Evolutionary conservation across 345 rosid genomes (phyloP), one percentile per base, ranked within the genome.

Genomic region (Citrus medica): DNA sequence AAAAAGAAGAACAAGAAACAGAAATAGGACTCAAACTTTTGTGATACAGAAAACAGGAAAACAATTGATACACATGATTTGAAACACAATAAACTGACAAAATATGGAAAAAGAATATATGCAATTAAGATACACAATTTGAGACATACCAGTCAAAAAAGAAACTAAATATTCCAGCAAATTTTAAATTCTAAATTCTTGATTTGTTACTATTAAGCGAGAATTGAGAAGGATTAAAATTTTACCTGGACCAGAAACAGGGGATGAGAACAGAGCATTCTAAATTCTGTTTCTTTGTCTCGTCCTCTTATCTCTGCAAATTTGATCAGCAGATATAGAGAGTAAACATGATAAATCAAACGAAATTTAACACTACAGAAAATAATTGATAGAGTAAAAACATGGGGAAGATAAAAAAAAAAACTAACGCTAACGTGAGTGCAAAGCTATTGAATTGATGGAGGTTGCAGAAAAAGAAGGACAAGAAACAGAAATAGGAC

Each of bases 91-190:
- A 59, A 72, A 56, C 40, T 71, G 32, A 56, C 27, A 12, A 0
- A 37, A 28, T 13, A 22, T 5, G 58, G 28, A 4, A n/a, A 24
- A 17, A 61, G 48, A 27, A 61, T 7, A 53, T 2, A 2, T 12
- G 46, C 6, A 42, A 60, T 38, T 19, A 56, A 62, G 30, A 22
- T 35, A 27, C 74, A 58, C 42, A 71, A n/a, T 16, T 12, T 33
- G 48, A 59, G 22, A 65, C 76, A 62, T 75, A 77, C 82, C 84
- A 33, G 38, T 13, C 8, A 75, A 69, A n/a, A 75, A 69, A 74
- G 69, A 74, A 78, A 75, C 38, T 13, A 61, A 76, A 55, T 66
- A n/a, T 48, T 40, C 28, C 38, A n/a, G 2, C 0, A 13, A 46
- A 46, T 46, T 46, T 1, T 46, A 53, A 17, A 53, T 53, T 53